Conservation (phyloP, 768 basidiomycete genomes). For the Hypholoma sublateritium region DNA sequence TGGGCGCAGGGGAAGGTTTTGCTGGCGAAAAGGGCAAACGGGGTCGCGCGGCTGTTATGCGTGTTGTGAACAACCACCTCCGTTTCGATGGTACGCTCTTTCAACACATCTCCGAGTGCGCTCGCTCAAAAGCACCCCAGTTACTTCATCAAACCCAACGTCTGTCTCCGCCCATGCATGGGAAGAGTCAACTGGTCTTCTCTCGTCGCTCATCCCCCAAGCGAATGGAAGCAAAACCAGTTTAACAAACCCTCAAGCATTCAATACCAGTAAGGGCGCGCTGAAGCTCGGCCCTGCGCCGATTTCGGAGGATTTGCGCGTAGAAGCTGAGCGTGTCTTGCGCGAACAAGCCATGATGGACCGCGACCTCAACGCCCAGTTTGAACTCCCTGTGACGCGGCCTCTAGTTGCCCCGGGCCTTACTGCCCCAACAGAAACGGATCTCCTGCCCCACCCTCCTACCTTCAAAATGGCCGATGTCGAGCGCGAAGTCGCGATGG, state of each 20-base stretch:
- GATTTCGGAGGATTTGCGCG: constrained; percentile 73
- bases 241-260: constrained; percentile 64
- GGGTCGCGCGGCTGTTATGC: constrained; percentile 87
- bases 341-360: constrained; percentile 82
- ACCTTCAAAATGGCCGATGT: constrained; percentile 86
- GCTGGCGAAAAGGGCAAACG: constrained; percentile 80
- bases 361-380: constrained; percentile 64
- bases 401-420: constrained; percentile 54
- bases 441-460: constrained; percentile 79
- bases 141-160: constrained; percentile 69
- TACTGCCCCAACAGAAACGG: constrained; percentile 62
- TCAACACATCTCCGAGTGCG: constrained; percentile 6
- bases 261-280: constrained; percentile 73
- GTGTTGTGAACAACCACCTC: constrained; percentile 92
- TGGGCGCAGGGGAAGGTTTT: constrained; percentile 79
- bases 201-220: constrained; percentile 76
- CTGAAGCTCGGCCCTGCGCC: constrained; percentile 87
- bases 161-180: constrained; percentile 63
- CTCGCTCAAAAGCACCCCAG: constrained; percentile 37
- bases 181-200: constrained; percentile 85
- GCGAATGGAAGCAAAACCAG: constrained; percentile 46
- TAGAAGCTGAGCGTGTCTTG: constrained; percentile 77
- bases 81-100: constrained; percentile 78
- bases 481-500: constrained; percentile 84
- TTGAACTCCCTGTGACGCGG: constrained; percentile 57